phyloP scores from a whole-genome alignment of 805 yeast genomes.

The Candida orba region DNA sequence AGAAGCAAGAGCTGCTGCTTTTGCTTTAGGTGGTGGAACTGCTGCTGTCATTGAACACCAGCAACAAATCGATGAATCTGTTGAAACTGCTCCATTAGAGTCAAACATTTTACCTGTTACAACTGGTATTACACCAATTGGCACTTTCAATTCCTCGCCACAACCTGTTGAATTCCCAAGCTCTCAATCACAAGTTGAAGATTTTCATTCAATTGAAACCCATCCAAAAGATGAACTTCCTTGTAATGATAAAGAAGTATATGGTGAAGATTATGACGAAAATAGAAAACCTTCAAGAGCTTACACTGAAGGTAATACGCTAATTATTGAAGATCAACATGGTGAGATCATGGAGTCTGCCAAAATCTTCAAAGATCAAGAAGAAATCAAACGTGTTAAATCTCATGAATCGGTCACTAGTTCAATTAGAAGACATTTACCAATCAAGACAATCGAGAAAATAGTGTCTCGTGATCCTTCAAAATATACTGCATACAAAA shows the following conservation, averaged over 20 bases:
- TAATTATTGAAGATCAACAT: conserved; percentile 73
- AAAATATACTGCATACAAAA: conserved; percentile 61
- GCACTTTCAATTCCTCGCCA: conserved; percentile 9
- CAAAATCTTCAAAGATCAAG: conserved; percentile 23
- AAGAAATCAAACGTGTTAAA: conserved; percentile 5
- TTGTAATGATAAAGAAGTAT: not conserved
- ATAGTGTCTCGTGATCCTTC: conserved; percentile 8
- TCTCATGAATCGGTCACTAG: conserved; percentile 17
- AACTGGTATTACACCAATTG: conserved; percentile 20
- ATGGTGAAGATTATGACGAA: conserved; percentile 18
- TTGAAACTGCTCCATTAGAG: conserved; percentile 8
- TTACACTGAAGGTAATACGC: conserved; percentile 60
- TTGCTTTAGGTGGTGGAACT: conserved; percentile 28
- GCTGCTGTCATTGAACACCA: not conserved
- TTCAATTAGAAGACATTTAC: conserved; percentile 12
- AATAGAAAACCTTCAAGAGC: conserved; percentile 32
- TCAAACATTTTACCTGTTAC: not conserved
- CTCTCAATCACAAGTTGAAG: conserved; percentile 1
- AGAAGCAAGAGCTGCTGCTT: conserved; percentile 37
- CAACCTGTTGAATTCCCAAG: conserved; percentile 9
- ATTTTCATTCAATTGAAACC: too few species aligned
- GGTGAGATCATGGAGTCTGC: conserved; percentile 74
- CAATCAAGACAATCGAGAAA: conserved; percentile 9
- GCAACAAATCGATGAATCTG: conserved; percentile 10
- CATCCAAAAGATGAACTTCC: not conserved